Base-by-base conservation (phyloP, 768 basidiomycete genomes). In the Psilocybe cubensis region DNA sequence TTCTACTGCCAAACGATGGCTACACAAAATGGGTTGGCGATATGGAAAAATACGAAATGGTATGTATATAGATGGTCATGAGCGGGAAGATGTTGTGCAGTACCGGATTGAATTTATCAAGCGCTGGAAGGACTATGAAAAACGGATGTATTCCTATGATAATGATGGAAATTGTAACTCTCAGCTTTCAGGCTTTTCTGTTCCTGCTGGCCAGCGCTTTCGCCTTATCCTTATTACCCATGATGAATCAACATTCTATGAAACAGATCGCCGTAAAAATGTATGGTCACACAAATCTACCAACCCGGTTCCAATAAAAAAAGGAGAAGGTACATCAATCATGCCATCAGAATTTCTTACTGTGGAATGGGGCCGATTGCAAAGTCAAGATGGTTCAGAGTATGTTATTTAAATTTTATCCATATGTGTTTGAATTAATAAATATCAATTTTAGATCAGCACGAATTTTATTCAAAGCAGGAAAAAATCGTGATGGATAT, bases 171-270 rank as follows among this genome's bases (percentile, higher is more conserved):
- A 69, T 17, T 31, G 56, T 23, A 42, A 17, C 6, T 35, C 45
- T 4, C 52, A 44, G 47, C 59, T 61, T 3, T 43, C 42, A 25
- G 63, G 67, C 41, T 65, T 64, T 63, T 56, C 64, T 23, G 67
- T 72, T 28, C 52, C 57, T 17, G 46, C 52, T 20, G 29, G 28
- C 25, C 25, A 17, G 11, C 54, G 42, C 12, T 68, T 68, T 48
- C 27, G 57, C 5, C 58, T 70, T 2, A 63, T 68, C 44, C 47
- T 70, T 3, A 53, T 67, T 7, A 70, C 62, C 1, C 77, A 79
- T 56, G 69, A 78, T 54, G 71, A 79, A 54, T 78, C 74, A 17
- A 77, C 72, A 3, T 78, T 77, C 57, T 76, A 73, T 56, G 67
- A 64, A 21, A 66, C 74, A 60, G 74, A 78, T 50, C 66, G 61